phyloP scores from a whole-genome alignment of 768 basidiomycete genomes.

The Trametopsis cervina region DNA sequence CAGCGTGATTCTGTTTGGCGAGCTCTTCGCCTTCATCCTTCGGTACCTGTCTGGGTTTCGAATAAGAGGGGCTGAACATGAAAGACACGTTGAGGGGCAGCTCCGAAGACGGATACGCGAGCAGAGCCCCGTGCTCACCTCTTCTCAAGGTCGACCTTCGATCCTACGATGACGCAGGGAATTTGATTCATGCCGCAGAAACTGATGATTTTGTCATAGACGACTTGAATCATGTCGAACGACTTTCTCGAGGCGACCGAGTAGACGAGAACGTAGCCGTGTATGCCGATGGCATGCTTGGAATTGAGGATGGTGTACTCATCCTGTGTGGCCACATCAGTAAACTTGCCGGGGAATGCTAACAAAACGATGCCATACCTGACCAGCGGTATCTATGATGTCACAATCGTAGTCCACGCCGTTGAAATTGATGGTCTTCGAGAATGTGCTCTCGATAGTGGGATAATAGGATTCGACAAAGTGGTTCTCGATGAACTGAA shows the following conservation, averaged over 20 bases:
- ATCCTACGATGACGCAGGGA: constrained; percentile 91
- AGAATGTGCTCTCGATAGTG: constrained; percentile 85
- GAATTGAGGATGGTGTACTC: constrained; percentile 92
- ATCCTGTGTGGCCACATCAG: constrained; percentile 46
- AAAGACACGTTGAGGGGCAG: constrained; percentile 1
- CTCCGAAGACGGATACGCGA: constrained; percentile 5
- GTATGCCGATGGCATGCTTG: constrained; percentile 93
- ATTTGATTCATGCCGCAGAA: constrained; percentile 80
- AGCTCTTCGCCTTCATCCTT: constrained; percentile 68
- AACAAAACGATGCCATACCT: constrained; percentile 44
- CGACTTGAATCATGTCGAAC: constrained; percentile 91
- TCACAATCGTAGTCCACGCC: constrained; percentile 93
- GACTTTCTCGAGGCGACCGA: constrained; percentile 84
- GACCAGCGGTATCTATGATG: constrained; percentile 97
- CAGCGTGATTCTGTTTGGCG: constrained; percentile 64
- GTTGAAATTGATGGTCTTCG: constrained; percentile 80
- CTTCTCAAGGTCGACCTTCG: constrained; percentile 77
- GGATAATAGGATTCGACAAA: constrained; percentile 94
- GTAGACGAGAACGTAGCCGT: constrained; percentile 96
- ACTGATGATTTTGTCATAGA: constrained; percentile 90
- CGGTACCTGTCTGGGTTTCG: constrained; percentile 59
- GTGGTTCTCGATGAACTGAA: constrained; percentile 89
- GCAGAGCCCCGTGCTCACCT: constrained; percentile 42
- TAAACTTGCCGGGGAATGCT: not conserved
- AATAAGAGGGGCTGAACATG: constrained; percentile 25